These are phyloP conservation scores for Scedosporium aurantiacum DNA, from an alignment of 2,329 filamentous ascomycete species.

Conservation along the genomic window DNA sequence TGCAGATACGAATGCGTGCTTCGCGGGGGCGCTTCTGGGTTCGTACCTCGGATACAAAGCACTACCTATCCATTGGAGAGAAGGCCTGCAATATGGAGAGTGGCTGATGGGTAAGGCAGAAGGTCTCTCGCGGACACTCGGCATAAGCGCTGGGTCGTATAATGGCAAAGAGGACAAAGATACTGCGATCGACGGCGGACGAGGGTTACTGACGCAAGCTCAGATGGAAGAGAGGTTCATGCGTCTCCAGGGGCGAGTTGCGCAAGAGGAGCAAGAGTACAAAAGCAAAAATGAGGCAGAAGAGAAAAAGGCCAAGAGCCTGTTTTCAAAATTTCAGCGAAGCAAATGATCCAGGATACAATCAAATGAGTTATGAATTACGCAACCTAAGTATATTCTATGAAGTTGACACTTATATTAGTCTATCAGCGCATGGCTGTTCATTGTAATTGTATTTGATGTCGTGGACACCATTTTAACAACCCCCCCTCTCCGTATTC, in stretches of 20 bases:
- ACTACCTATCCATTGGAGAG: constrained; percentile 36
- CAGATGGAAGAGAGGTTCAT: constrained; percentile 25
- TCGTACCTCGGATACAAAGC: constrained; percentile 33
- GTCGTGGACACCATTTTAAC: background rate
- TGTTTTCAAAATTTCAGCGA: background rate
- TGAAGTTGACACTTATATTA: too few species aligned
- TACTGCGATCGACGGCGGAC: constrained; percentile 29
- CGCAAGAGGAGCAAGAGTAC: constrained; percentile 16
- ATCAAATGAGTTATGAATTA: background rate
- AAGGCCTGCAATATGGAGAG: constrained; percentile 30
- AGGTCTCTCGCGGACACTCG: constrained; percentile 25
- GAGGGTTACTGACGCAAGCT: constrained; percentile 23
- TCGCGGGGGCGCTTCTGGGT: constrained; percentile 38
- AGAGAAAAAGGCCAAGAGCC: constrained; percentile 10
- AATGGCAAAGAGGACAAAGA: constrained; percentile 25
- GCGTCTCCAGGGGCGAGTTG: constrained; percentile 21
- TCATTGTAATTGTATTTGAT: too few species aligned
- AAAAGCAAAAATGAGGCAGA: constrained; percentile 14
- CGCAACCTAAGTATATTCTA: background rate
- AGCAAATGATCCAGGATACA: background rate
- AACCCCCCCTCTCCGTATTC: background rate
- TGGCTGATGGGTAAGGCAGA: constrained; percentile 34
- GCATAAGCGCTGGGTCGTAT: constrained; percentile 23
- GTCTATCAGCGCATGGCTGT: too few species aligned
- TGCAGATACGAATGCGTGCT: constrained; percentile 43